phyloP scores from a whole-genome alignment of 805 yeast genomes.

The Nakazawaea ernobii region DNA sequence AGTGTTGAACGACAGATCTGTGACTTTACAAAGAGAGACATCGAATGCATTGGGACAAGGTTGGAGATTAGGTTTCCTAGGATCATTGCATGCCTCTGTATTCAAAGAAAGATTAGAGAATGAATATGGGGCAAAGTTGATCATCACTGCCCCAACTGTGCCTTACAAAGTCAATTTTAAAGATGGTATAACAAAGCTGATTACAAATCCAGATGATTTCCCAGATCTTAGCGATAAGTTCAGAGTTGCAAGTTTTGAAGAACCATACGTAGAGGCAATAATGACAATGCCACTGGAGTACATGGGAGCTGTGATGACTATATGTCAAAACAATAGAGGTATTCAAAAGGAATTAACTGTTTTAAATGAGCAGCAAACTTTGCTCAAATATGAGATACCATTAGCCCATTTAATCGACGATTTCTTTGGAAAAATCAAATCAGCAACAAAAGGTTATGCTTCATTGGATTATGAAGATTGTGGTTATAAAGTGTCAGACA shows the following conservation, averaged over 20 bases:
- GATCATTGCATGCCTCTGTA: conserved; percentile 92
- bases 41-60: conserved; percentile 96
- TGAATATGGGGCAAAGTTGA: conserved; percentile 89
- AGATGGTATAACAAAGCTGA: conserved; percentile 57
- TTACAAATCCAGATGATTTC: conserved; percentile 91
- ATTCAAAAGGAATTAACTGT: conserved; percentile 74
- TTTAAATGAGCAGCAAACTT: conserved; percentile 72
- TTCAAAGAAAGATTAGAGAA: conserved; percentile 87
- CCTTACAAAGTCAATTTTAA: conserved; percentile 75
- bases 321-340: conserved; percentile 84
- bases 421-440: conserved; percentile 89
- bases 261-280: conserved; percentile 85
- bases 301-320: conserved; percentile 76
- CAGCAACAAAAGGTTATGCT: conserved; percentile 87
- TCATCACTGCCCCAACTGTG: conserved; percentile 93
- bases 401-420: conserved; percentile 89
- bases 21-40: conserved; percentile 81
- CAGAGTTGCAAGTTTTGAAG: conserved; percentile 49
- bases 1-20: conserved; percentile 89
- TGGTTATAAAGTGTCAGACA: conserved; percentile 75
- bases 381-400: conserved; percentile 76
- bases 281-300: conserved; percentile 91
- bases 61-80: conserved; percentile 94
- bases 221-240: conserved; percentile 52
- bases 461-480: conserved; percentile 92